These are phyloP conservation scores for Calonectria pauciramosa DNA, from an alignment of 2,329 filamentous ascomycete genomes.

Conservation along the genomic window DNA sequence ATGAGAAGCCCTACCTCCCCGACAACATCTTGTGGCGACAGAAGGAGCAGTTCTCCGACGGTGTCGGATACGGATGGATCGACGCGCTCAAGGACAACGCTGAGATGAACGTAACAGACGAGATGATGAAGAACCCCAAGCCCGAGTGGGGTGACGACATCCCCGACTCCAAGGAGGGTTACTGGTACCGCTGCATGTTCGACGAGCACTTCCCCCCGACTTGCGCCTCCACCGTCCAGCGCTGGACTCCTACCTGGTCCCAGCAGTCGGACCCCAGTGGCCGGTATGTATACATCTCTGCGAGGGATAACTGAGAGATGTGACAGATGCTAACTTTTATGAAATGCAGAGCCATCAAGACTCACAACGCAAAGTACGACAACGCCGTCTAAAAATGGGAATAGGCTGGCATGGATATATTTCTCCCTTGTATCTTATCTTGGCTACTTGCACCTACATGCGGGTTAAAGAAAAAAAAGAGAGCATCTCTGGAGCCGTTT, in stretches of 20 bases:
- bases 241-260: slow-evolving; percentile 98
- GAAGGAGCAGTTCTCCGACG: slow-evolving; percentile 99
- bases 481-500: slow-evolving; percentile 68
- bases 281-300: slow-evolving; percentile 66
- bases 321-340: slow-evolving; percentile 33
- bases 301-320: neutral
- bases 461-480: slow-evolving; percentile 27
- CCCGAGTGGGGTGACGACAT: slow-evolving; percentile 94
- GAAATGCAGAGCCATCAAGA: slow-evolving; percentile 78
- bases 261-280: slow-evolving; percentile 96
- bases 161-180: slow-evolving; percentile 96
- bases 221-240: slow-evolving; percentile 93
- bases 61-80: slow-evolving; percentile 99
- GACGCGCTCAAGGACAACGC: slow-evolving; percentile 96
- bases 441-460: slow-evolving; percentile 32
- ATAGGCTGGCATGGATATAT: slow-evolving; percentile 32
- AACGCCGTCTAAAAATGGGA: slow-evolving; percentile 53
- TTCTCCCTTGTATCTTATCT: slow-evolving; percentile 42
- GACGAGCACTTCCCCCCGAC: slow-evolving; percentile 97
- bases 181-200: slow-evolving; percentile 99
- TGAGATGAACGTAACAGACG: slow-evolving; percentile 89
- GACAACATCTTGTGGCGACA: slow-evolving; percentile 97
- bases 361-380: slow-evolving; percentile 82
- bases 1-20: slow-evolving; percentile 88
- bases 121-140: slow-evolving; percentile 99